These are phyloP conservation scores for Fusarium sp. DNA, from an alignment of 2,329 filamentous ascomycete species.

Conservation along the genomic window DNA sequence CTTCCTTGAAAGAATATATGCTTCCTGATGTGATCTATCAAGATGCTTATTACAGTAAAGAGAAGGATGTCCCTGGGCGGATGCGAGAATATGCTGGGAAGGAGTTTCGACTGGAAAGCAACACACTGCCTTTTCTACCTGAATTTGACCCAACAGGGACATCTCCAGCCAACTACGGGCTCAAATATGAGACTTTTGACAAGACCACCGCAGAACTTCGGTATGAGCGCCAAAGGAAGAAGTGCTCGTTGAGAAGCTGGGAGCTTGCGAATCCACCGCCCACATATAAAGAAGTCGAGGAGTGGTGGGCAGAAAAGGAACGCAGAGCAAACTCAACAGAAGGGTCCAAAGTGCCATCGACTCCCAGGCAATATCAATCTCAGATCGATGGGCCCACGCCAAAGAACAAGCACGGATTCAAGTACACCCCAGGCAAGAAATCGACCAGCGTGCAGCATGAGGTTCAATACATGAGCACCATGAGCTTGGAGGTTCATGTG, in stretches of 20 bases:
- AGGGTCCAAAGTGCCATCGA: conserved; percentile 37
- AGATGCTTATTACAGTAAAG: conserved; percentile 86
- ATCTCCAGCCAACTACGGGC: conserved; percentile 66
- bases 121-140: conserved; percentile 82
- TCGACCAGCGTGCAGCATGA: conserved; percentile 84
- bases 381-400: conserved; percentile 93
- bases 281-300: conserved; percentile 72
- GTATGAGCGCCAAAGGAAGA: conserved; percentile 60
- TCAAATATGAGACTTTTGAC: conserved; percentile 63
- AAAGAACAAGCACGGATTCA: conserved; percentile 83
- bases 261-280: conserved; percentile 80
- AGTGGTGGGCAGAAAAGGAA: conserved; percentile 69
- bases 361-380: conserved; percentile 65
- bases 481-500: conserved; percentile 93
- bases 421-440: conserved; percentile 81
- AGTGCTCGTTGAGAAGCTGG: conserved; percentile 75
- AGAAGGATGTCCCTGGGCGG: conserved; percentile 82
- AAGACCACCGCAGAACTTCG: conserved; percentile 61
- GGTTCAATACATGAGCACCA: conserved; percentile 93
- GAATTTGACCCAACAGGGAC: conserved; percentile 75
- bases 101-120: conserved; percentile 83
- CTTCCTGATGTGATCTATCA: conserved; percentile 81
- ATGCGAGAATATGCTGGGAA: conserved; percentile 86
- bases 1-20: conserved; percentile 41
- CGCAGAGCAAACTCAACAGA: conserved; percentile 7